phyloP scores from a whole-genome alignment of 371 early-diverging fungal species.

The Chytridium lagenaria region DNA sequence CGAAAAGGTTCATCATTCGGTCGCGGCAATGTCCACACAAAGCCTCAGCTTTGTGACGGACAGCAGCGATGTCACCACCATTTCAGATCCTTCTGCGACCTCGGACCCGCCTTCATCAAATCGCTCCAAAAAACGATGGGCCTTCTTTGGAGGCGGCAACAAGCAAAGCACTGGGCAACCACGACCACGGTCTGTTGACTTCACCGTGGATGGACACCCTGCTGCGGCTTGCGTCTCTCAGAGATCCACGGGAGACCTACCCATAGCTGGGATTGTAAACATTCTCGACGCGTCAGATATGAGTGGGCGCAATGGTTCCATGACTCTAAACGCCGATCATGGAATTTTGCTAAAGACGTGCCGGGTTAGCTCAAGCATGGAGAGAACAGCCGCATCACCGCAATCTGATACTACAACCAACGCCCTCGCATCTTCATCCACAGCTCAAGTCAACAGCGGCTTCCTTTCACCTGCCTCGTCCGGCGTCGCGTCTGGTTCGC shows the following conservation, averaged over 20 bases:
- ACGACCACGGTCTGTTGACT: background rate
- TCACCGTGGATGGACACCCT: background rate
- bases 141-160: background rate
- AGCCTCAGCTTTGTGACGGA: background rate
- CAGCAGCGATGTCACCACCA: background rate
- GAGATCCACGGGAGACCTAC: too few relatives aligned
- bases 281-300: too few relatives aligned
- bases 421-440: background rate
- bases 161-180: background rate
- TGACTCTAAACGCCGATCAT: background rate
- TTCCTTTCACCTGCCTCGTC: background rate
- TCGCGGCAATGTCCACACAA: background rate
- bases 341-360: background rate
- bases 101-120: background rate
- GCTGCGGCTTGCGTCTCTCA: too few relatives aligned
- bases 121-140: constrained; percentile 6
- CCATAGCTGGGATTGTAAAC: too few relatives aligned
- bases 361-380: background rate
- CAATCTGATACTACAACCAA: background rate
- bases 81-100: background rate
- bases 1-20: background rate
- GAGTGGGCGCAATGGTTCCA: too few relatives aligned
- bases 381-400: background rate
- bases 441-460: background rate
- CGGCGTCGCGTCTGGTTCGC: too few relatives aligned